These are phyloP conservation scores for Amaranthus cruentus DNA, from an alignment of 148 eudicot genomes.

Conservation along the genomic window DNA sequence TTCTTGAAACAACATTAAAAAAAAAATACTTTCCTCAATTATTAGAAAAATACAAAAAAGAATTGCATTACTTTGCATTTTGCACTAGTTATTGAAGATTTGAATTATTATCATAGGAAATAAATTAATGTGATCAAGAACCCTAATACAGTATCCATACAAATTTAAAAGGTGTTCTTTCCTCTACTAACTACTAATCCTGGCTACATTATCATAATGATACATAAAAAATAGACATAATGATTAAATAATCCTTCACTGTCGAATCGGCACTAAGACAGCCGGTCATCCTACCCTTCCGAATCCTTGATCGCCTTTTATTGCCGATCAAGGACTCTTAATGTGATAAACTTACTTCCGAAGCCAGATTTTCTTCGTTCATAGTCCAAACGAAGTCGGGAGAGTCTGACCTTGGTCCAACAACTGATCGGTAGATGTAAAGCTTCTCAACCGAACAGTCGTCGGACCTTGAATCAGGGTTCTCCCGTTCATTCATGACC, in stretches of 20 bases:
- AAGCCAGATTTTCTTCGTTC: slow-evolving; percentile 20
- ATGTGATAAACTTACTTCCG: background rate
- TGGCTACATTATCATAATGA: slow-evolving; percentile 6
- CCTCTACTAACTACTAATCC: background rate
- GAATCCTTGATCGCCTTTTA: background rate
- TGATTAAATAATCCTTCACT: background rate
- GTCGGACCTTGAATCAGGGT: slow-evolving; percentile 42
- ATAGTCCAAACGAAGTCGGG: slow-evolving; percentile 64
- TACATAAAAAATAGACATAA: background rate
- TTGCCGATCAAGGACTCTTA: background rate
- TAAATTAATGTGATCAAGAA: slow-evolving; percentile 20
- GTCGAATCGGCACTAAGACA: background rate
- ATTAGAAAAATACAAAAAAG: background rate
- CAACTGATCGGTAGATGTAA: slow-evolving; percentile 69
- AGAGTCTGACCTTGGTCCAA: slow-evolving; percentile 68
- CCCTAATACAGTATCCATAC: slow-evolving; percentile 18
- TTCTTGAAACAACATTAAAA: too few relatives aligned
- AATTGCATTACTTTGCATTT: background rate
- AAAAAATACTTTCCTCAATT: background rate
- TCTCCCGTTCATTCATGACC: slow-evolving; percentile 72
- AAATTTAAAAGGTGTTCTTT: background rate
- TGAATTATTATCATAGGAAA: slow-evolving; percentile 19
- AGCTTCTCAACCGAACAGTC: slow-evolving; percentile 64
- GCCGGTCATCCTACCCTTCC: background rate
- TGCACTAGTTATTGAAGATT: background rate